Percentiles rank a stretch among this genome's conserved stretches.
Conservation (phyloP, 495 filamentous ascomycete genomes). For the Apiosordaria backusii region DNA sequence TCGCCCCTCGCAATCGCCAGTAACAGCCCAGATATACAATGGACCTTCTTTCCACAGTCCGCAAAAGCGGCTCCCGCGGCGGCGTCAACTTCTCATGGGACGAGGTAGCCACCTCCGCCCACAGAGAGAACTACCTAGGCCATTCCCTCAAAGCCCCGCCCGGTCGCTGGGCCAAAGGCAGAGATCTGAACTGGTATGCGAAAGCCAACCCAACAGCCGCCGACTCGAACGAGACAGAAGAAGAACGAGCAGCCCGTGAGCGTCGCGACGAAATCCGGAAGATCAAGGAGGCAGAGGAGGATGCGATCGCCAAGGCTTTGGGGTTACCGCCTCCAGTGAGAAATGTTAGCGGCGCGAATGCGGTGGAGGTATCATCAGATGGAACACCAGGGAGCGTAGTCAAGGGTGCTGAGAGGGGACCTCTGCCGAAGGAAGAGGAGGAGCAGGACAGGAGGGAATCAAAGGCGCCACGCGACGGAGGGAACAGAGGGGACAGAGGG, state of each 20-base stretch:
- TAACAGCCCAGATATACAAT: conserved; percentile 43
- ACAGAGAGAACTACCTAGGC: conserved; percentile 96
- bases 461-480: conserved; percentile 19
- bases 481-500: conserved; percentile 16
- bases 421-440: conserved; percentile 16
- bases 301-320: conserved; percentile 77
- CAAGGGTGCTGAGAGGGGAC: neutral
- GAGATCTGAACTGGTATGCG: conserved; percentile 85
- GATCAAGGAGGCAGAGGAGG: conserved; percentile 90
- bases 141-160: conserved; percentile 95
- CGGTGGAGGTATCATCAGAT: conserved; percentile 37
- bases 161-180: conserved; percentile 90
- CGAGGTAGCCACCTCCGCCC: conserved; percentile 78
- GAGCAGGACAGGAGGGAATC: conserved; percentile 8
- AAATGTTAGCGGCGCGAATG: conserved; percentile 49
- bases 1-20: neutral
- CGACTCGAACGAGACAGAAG: conserved; percentile 53
- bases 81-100: conserved; percentile 96
- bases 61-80: conserved; percentile 91
- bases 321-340: conserved; percentile 66
- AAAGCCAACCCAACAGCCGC: conserved; percentile 55
- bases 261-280: conserved; percentile 73
- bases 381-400: neutral
- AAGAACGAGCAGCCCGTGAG: conserved; percentile 58
- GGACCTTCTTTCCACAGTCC: conserved; percentile 90